Conservation (phyloP, 768 basidiomycete species). For the Xanthoconium stramineum region DNA sequence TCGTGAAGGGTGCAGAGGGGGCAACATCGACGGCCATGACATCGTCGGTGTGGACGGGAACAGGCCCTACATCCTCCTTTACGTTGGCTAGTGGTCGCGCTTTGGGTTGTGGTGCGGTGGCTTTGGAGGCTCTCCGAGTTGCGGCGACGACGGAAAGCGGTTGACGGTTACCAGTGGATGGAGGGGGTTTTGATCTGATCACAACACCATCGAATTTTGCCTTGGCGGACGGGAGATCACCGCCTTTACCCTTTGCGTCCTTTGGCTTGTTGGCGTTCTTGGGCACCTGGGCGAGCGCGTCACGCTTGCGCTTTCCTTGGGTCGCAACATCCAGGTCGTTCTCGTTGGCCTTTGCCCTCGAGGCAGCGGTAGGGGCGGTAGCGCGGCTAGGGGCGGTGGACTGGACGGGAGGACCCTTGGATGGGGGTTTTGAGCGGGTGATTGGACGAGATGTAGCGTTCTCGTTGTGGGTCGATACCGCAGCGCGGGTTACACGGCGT, state of each 20-base stretch:
- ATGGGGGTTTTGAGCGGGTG: constrained; percentile 58
- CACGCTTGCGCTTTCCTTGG: constrained; percentile 70
- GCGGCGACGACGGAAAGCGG: constrained; percentile 52
- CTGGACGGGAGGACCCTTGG: constrained; percentile 34
- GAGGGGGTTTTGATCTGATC: constrained; percentile 45
- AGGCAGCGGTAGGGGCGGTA: constrained; percentile 39
- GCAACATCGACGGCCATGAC: constrained; percentile 51
- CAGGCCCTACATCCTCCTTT: constrained; percentile 23
- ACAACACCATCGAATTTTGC: constrained; percentile 63
- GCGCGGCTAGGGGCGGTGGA: constrained; percentile 38
- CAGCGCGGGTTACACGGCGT: constrained; percentile 60
- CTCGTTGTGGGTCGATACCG: constrained; percentile 57
- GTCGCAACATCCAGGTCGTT: constrained; percentile 45
- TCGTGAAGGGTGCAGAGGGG: constrained; percentile 16
- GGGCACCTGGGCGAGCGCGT: constrained; percentile 68
- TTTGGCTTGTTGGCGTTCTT: constrained; percentile 44
- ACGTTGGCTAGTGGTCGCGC: constrained; percentile 27
- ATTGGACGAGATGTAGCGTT: constrained; percentile 65
- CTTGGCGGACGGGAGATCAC: constrained; percentile 38
- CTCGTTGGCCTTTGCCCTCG: constrained; percentile 36
- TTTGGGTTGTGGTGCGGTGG: constrained; percentile 21
- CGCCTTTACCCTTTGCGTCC: constrained; percentile 56
- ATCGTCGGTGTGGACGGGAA: constrained; percentile 41
- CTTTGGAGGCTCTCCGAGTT: constrained; percentile 38
- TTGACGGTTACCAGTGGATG: constrained; percentile 39